Evolutionary conservation across 768 basidiomycete species (phyloP).

Genomic region (Lactarius indigo): DNA sequence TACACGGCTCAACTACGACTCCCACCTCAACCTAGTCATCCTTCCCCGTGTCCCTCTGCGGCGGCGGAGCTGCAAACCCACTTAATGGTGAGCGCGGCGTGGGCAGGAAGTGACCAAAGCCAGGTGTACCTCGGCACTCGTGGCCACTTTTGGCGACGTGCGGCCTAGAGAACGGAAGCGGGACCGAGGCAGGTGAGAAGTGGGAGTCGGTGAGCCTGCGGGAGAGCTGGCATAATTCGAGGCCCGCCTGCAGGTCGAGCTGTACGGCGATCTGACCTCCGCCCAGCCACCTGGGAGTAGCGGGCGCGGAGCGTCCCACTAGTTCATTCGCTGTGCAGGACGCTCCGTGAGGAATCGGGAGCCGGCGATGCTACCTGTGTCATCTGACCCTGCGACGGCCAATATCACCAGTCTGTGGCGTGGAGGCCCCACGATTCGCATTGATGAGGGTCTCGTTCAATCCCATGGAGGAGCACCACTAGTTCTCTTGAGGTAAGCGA

Average conservation of each 20-base stretch:
- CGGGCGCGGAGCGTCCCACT: constrained; percentile 57
- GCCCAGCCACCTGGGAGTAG: constrained; percentile 40
- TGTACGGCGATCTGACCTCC: constrained; percentile 46
- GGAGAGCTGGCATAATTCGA: constrained; percentile 37
- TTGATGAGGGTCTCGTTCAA: background rate
- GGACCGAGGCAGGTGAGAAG: constrained; percentile 24
- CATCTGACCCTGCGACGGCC: constrained; percentile 52
- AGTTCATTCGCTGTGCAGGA: constrained; percentile 63
- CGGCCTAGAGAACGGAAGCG: constrained; percentile 12
- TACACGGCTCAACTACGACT: background rate
- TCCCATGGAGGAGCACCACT: constrained; percentile 52
- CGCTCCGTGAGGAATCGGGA: constrained; percentile 48
- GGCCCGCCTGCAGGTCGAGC: background rate
- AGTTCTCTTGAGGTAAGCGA: constrained; percentile 79
- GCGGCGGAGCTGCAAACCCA: background rate
- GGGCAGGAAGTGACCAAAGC: constrained; percentile 36
- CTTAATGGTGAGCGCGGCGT: constrained; percentile 32
- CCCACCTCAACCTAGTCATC: background rate
- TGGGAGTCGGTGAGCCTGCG: constrained; percentile 32
- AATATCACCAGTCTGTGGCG: constrained; percentile 48
- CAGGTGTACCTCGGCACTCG: constrained; percentile 21
- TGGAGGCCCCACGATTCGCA: constrained; percentile 46
- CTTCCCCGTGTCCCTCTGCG: constrained; percentile 6
- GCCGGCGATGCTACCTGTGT: constrained; percentile 68
- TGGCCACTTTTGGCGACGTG: constrained; percentile 30